Conservation (phyloP, 768 basidiomycete species). For the Rhodocollybia butyracea region DNA sequence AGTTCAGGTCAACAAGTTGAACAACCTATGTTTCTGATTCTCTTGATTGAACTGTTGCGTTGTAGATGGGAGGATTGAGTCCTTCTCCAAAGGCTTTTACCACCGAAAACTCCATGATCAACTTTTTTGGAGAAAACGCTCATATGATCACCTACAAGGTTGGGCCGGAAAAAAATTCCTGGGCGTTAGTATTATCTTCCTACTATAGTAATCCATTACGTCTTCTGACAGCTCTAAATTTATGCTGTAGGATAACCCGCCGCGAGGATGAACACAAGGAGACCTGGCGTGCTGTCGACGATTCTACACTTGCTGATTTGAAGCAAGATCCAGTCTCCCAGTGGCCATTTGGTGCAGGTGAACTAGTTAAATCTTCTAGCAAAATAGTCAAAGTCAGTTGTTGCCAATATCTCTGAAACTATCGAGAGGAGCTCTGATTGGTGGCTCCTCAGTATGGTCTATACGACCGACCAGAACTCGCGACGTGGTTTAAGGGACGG, state of each 20-base stretch:
- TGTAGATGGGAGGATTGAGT: slow-evolving; percentile 33
- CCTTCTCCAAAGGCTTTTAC: slow-evolving; percentile 16
- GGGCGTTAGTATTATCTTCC: slow-evolving; percentile 28
- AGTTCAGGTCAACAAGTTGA: slow-evolving; percentile 27
- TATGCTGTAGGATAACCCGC: slow-evolving; percentile 26
- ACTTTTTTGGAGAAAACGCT: slow-evolving; percentile 32
- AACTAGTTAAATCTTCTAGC: slow-evolving; percentile 13
- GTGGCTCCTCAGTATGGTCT: slow-evolving; percentile 30
- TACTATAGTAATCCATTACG: neutral
- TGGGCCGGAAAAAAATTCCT: slow-evolving; percentile 25
- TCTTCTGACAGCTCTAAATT: too few relatives aligned
- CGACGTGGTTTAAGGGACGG: slow-evolving; percentile 37
- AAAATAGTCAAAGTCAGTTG: slow-evolving; percentile 16
- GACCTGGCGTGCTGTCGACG: slow-evolving; percentile 36
- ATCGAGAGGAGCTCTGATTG: neutral
- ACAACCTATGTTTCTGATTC: neutral
- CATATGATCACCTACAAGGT: slow-evolving; percentile 36
- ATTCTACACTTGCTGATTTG: slow-evolving; percentile 11
- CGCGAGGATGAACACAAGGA: slow-evolving; percentile 36
- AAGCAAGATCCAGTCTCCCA: slow-evolving; percentile 8
- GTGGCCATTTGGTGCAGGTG: slow-evolving; percentile 16
- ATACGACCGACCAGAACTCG: slow-evolving; percentile 40
- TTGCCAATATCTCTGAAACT: neutral
- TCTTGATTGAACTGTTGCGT: neutral
- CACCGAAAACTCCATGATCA: slow-evolving; percentile 21